Evolutionary conservation across 352 stramenopile genomes (phyloP).

Genomic region (Phytopythium cucurbitacearum): DNA sequence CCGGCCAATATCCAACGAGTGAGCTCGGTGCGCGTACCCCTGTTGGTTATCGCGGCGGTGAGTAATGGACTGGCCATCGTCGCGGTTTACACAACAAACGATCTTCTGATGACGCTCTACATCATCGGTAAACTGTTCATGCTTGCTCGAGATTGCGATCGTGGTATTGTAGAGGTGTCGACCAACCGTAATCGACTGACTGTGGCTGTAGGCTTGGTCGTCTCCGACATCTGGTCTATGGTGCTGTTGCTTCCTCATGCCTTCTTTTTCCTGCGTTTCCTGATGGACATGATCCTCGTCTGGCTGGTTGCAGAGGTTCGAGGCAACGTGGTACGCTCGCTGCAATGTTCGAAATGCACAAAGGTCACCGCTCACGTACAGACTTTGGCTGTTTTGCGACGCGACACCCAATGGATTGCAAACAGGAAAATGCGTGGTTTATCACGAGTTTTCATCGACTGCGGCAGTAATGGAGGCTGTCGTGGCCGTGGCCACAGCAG

Average conservation of each 20-base stretch:
- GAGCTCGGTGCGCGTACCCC: slow-evolving; percentile 15
- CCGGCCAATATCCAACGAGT: slow-evolving; percentile 23
- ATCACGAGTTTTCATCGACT: slow-evolving; percentile 61
- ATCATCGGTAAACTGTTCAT: slow-evolving; percentile 22
- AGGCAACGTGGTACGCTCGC: slow-evolving; percentile 37
- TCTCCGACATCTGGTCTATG: slow-evolving; percentile 33
- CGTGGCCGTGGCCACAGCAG: background rate
- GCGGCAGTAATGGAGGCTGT: slow-evolving; percentile 7
- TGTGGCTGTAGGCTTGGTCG: slow-evolving; percentile 18
- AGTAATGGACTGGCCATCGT: slow-evolving; percentile 27
- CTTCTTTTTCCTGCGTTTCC: slow-evolving; percentile 53
- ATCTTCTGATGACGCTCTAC: slow-evolving; percentile 38
- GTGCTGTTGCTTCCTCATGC: slow-evolving; percentile 45
- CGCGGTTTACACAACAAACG: slow-evolving; percentile 14
- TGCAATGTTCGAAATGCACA: background rate
- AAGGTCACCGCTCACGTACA: background rate
- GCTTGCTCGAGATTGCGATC: background rate
- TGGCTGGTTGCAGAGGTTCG: slow-evolving; percentile 32
- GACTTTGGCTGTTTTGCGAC: slow-evolving; percentile 3
- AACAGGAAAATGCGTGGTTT: slow-evolving; percentile 55
- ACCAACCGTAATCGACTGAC: background rate
- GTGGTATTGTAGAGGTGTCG: background rate
- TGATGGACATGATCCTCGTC: slow-evolving; percentile 49
- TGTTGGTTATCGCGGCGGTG: slow-evolving; percentile 26
- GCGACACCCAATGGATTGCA: background rate